These are phyloP conservation scores for Erodium texanum DNA, from an alignment of 441 rosid genomes.

Conservation along the genomic window DNA sequence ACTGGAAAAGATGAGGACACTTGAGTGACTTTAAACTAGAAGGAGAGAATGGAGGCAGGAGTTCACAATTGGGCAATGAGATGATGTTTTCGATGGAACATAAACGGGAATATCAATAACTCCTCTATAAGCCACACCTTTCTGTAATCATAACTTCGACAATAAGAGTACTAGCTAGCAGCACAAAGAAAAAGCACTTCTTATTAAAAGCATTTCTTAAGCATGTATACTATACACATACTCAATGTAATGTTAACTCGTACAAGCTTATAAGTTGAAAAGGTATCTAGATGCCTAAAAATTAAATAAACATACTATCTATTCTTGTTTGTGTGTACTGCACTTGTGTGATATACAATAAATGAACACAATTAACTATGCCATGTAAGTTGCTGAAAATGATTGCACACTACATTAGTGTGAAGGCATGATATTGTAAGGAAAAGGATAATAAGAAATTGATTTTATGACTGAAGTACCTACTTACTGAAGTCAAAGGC, in stretches of 20 bases:
- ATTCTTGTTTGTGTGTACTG: too few species aligned
- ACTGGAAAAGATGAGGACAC: neutral
- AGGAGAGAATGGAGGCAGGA: neutral
- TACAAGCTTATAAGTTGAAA: neutral
- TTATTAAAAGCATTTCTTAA: neutral
- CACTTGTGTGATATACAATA: neutral
- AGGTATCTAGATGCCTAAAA: neutral
- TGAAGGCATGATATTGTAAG: neutral
- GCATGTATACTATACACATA: neutral
- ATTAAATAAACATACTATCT: neutral
- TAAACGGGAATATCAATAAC: neutral
- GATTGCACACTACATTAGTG: neutral
- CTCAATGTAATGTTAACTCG: neutral
- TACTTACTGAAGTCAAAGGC: neutral
- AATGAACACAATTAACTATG: neutral
- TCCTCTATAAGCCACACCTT: neutral
- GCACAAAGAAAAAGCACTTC: neutral
- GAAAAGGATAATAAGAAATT: too few species aligned
- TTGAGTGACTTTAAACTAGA: neutral
- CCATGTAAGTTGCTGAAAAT: conserved; percentile 1
- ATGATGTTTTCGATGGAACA: neutral
- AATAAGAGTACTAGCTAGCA: neutral
- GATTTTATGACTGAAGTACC: too few species aligned
- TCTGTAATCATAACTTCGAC: neutral
- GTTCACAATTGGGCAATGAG: neutral